Base-by-base conservation (phyloP, 169 alveolate species). In the Besnoitia besnoiti region DNA sequence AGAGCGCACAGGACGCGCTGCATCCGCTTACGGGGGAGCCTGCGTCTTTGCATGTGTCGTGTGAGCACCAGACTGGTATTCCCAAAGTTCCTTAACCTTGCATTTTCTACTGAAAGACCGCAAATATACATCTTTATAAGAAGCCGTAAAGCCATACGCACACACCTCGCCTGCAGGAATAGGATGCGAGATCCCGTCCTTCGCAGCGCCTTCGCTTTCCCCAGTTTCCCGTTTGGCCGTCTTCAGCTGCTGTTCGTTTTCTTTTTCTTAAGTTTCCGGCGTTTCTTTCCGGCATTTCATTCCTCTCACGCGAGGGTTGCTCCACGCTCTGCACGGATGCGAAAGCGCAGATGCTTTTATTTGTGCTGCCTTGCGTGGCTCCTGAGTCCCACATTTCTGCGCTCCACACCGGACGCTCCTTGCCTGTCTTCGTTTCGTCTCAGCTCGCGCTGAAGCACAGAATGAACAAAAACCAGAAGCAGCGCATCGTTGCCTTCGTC, bases 371-470 rank as follows among this genome's bases (percentile, higher is more conserved):
- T 0, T 19, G 67, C 67, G 30, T n/a, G 30, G 12, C 24, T 55
- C n/a, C 67, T 55, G 84, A 7, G 5, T 39, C 5, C 8, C 0
- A 16, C 12, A 40, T 30, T 1, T 33, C 61, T 40, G 12, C 24
- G 30, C 85, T 76, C 85, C 24, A 14, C 42, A 12, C 21, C 21
- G 47, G 12, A 14, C 30, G n/a, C n/a, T 37, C 2, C 50, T 61
- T 47, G 19, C 24, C 35, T 44, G 35, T 2, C 14, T 87, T 39
- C 33, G 37, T 27, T 47, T 67, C 44, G 12, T 44, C 47, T 75
- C 98, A 98, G 94, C 96, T 99, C 82, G 99, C 99, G 7, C 95
- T 99, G 84, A 99, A 99, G 95, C 99, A 99, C 96, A 96, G 99
- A 90, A 96, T 96, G 59, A 98, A 99, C 94, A 99, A 98, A 93